These are phyloP conservation scores for Fusarium sp. DNA, from an alignment of 2,329 filamentous ascomycete species.

Conservation along the genomic window DNA sequence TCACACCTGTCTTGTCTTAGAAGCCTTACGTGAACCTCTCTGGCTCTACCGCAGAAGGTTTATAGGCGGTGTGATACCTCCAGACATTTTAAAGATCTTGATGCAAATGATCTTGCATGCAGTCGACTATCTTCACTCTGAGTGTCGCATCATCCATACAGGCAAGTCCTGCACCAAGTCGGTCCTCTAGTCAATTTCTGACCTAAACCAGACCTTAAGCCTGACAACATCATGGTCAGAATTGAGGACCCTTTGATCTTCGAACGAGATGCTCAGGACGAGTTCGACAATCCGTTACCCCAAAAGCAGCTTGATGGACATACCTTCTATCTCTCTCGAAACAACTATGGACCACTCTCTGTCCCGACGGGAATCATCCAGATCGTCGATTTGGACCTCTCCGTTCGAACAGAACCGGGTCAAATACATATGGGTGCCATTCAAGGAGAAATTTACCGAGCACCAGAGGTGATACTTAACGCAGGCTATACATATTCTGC, in stretches of 20 bases:
- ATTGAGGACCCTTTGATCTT: constrained; percentile 33
- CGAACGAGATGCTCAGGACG: constrained; percentile 31
- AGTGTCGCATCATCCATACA: constrained; percentile 41
- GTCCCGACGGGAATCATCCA: constrained; percentile 30
- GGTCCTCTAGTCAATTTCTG: neutral
- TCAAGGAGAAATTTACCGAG: constrained; percentile 29
- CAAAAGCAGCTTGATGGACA: constrained; percentile 24
- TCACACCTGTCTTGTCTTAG: constrained; percentile 35
- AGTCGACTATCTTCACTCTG: constrained; percentile 41
- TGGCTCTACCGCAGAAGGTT: constrained; percentile 41
- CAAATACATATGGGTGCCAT: constrained; percentile 25
- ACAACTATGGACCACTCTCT: constrained; percentile 36
- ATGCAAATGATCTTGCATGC: constrained; percentile 39
- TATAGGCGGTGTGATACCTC: constrained; percentile 29
- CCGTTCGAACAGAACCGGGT: constrained; percentile 6
- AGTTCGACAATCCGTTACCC: constrained; percentile 34
- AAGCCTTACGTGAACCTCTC: constrained; percentile 38
- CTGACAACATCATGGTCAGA: constrained; percentile 38
- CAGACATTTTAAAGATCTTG: constrained; percentile 35
- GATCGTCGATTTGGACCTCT: constrained; percentile 34
- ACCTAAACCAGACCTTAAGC: constrained; percentile 31
- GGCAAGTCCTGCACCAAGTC: neutral
- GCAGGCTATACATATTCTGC: constrained; percentile 34
- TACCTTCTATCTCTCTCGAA: constrained; percentile 41
- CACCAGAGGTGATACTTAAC: constrained; percentile 38